These are phyloP conservation scores for Phellopilus nigrolimitatus DNA, from an alignment of 1,284 basidiomycete genomes.

Conservation along the genomic window DNA sequence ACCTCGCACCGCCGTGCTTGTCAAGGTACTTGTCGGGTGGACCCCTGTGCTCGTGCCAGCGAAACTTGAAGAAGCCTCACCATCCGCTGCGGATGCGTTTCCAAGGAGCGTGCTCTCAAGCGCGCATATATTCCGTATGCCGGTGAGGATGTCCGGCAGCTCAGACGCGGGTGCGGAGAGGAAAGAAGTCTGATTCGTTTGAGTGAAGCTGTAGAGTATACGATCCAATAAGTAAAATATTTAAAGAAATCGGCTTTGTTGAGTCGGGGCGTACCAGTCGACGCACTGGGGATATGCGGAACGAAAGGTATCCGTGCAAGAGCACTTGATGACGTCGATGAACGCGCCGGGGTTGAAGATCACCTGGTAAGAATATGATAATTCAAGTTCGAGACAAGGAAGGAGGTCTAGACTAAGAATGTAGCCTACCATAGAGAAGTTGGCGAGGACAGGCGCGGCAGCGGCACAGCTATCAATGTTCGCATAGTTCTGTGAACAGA, in stretches of 20 bases:
- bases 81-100: conserved; percentile 43
- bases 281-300: conserved; percentile 64
- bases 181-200: conserved; percentile 52
- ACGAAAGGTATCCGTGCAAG: conserved; percentile 64
- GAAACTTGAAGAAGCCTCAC: conserved; percentile 36
- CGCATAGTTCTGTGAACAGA: conserved; percentile 46
- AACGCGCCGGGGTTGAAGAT: conserved; percentile 61
- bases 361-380: conserved; percentile 36
- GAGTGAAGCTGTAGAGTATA: conserved; percentile 41
- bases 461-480: conserved; percentile 52
- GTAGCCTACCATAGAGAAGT: conserved; percentile 45
- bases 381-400: background rate
- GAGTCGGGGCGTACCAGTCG: conserved; percentile 47
- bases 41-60: conserved; percentile 15
- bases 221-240: background rate
- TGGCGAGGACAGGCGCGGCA: conserved; percentile 54
- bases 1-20: no score
- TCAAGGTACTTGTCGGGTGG: no score
- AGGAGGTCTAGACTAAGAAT: background rate
- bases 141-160: conserved; percentile 43
- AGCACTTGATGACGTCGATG: conserved; percentile 60
- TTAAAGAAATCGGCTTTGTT: conserved; percentile 1
- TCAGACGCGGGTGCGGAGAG: conserved; percentile 35
- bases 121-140: conserved; percentile 49
- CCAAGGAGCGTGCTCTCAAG: conserved; percentile 48